Evolutionary conservation across 2,329 filamentous ascomycete genomes (phyloP), one percentile per base, ranked within the genome.

Genomic region (Trichoderma sp.): DNA sequence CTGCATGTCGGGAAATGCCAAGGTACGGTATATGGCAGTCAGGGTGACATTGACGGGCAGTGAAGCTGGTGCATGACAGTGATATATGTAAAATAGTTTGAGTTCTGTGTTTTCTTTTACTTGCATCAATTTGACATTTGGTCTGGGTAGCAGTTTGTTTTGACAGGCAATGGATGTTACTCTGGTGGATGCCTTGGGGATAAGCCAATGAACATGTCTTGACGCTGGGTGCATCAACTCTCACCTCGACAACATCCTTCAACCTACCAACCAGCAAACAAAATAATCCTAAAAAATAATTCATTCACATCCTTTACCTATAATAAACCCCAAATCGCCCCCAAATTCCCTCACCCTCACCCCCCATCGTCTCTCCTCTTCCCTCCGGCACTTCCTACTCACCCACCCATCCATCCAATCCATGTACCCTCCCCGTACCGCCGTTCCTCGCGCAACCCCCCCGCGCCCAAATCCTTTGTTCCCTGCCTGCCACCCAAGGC

Each of bases 341-440:
- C 39, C 39, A 21, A 47, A 21, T 21, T 11, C 47, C 43, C 47
- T 51, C 47, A 21, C 9, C 2, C 43, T 21, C 43, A 24, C 5
- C 43, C 24, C 47, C 47, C 43, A 21, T 21, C n/a, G 3, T 51
- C 47, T 24, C 32, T 66, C 14, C 21, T 11, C n/a, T 5, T 26
- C 62, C 5, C 26, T 32, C 36, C 32, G 51, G 14, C 60, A 43
- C 28, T 30, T n/a, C 21, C 28, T 47, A 21, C 14, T n/a, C 21
- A 60, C 21, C 12, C 53, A 36, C 34, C 26, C 18, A 30, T 51
- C 21, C 4, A 32, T 11, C 51, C 51, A 6, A 7, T 2, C 2
- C 12, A 43, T 21, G 68, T 70, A 70, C 68, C 60, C 7, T 57
- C 18, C 32, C 11, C 58, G 68, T 63, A 70, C 66, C 64, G 32